Conservation (phyloP, 805 yeast genomes). For the Cyberlindnera nakhonratchasimensis region DNA sequence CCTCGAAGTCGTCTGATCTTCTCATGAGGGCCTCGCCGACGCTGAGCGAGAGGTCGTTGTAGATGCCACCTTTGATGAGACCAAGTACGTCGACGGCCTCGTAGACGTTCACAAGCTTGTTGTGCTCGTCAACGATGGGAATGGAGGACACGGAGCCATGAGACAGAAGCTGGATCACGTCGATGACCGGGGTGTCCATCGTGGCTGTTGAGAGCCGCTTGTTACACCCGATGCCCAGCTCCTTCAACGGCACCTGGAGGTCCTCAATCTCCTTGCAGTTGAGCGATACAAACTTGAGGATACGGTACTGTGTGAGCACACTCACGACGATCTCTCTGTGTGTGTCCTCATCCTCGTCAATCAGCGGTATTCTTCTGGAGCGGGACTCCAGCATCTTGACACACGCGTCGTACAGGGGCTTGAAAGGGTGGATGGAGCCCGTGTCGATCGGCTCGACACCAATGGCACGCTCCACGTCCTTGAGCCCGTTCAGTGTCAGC, state of each 20-base stretch:
- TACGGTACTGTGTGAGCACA: slow-evolving; percentile 94
- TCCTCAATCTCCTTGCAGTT: slow-evolving; percentile 93
- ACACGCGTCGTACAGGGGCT: slow-evolving; percentile 88
- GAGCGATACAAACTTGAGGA: slow-evolving; percentile 89
- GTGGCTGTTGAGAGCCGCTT: slow-evolving; percentile 67
- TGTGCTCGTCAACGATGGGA: slow-evolving; percentile 81
- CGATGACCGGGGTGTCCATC: slow-evolving; percentile 90
- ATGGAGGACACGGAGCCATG: slow-evolving; percentile 83
- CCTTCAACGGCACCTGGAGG: slow-evolving; percentile 70
- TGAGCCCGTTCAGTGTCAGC: slow-evolving; percentile 76
- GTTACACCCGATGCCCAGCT: slow-evolving; percentile 62
- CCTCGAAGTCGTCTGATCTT: slow-evolving; percentile 94
- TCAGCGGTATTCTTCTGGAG: slow-evolving; percentile 90
- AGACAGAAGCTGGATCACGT: slow-evolving; percentile 80
- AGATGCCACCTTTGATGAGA: slow-evolving; percentile 89
- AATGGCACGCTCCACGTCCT: slow-evolving; percentile 82
- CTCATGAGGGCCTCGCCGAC: slow-evolving; percentile 96
- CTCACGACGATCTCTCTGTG: slow-evolving; percentile 92
- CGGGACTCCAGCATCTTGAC: slow-evolving; percentile 82
- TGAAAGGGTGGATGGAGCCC: slow-evolving; percentile 84
- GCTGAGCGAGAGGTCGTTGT: slow-evolving; percentile 81
- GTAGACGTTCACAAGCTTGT: slow-evolving; percentile 77
- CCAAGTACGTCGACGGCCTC: slow-evolving; percentile 95
- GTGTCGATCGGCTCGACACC: slow-evolving; percentile 87
- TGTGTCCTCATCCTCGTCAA: slow-evolving; percentile 90